Evolutionary conservation across 129 eudicot genomes (phyloP), one percentile per base, ranked within the genome.

Genomic region (Flaveria ramosissima): DNA sequence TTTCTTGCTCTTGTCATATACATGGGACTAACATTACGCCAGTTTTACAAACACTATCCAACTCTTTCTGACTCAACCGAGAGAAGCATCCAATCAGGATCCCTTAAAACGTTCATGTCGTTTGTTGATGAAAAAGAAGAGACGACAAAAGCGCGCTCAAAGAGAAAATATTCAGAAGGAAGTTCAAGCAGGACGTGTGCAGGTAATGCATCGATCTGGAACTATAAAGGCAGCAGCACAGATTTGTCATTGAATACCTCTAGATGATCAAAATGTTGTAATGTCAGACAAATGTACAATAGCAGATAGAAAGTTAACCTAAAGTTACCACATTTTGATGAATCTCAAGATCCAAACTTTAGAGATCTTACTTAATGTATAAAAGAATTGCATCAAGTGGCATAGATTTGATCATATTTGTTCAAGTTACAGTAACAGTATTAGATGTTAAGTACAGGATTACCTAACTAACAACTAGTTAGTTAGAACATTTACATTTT

Each of bases 71-170:
- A 74, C 70, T 68, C 85, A 2, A 47, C 69, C 3, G 70, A 74
- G n/a, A 57, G 71, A 71, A 85, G 87, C 76, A 46, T 86, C 20
- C 76, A 71, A 21, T 75, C 92, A 11, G 79, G 77, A 16, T 80
- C 80, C 21, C 75, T 92, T 43, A 87, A 76, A 41, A 82, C 84
- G 32, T 90, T 85, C 75, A 30, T 90, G 39, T 78, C 92, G 0
- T 90, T 90, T 73, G 84, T 74, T 71, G 86, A 84, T 64, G 86
- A 87, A 57, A 90, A 87, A 82, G 88, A 85, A 80, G 89, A 87
- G 80, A 67, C 79, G 13, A 64, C 68, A 17, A 81, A 46, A 75
- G 52, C 74, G n/a, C 83, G 80, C 20, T 88, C 86, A 67, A 85
- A 83, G 73, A 80, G 80, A 71, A 83, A 78, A 42, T 80, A 72